Evolutionary conservation across 1,139 yeast species (phyloP), one percentile per base, ranked within the genome.

Genomic region (Dujonia santamariae): DNA sequence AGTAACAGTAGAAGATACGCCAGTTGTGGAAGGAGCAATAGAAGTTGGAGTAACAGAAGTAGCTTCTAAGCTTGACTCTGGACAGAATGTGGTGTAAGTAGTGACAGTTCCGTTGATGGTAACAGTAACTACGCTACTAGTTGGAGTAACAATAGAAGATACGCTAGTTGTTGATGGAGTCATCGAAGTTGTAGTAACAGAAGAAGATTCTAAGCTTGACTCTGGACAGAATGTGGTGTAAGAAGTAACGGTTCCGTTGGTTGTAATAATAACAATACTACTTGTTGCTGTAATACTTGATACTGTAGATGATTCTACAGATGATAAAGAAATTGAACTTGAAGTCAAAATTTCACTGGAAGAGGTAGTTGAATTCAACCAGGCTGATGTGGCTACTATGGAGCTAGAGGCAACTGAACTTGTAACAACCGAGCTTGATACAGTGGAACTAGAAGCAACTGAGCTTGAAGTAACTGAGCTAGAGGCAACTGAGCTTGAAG

Each of bases 21-120:
- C 8, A 11, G 23, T 21, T 9, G 23, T 21, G 23, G 11, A n/a
- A n/a, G n/a, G n/a, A n/a, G n/a, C n/a, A n/a, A n/a, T n/a, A n/a
- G n/a, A n/a, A n/a, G n/a, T n/a, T 21, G 23, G 11, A 21, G 23
- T 21, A n/a, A n/a, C n/a, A 12, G 27, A 21, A 17, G 32, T 30
- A 13, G 30, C 12, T 15, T 11, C 12, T 4, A 15, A 11, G 13
- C 26, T 26, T 26, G 28, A n/a, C n/a, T n/a, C n/a, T n/a, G n/a
- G n/a, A n/a, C n/a, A n/a, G n/a, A n/a, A n/a, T n/a, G n/a, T n/a
- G n/a, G n/a, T n/a, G 27, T 11, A 25, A 25, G 9, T 25, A 15
- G 27, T 25, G 11, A 25, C 11, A 8, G 7, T 11, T 13, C 17
- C 11, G 7, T 13, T 25, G 27, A 7, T 13, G 27, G 11, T 25